Percentiles rank a stretch among this genome's conserved stretches.
Evolutionary conservation across 2,329 filamentous ascomycete species (phyloP).

Genomic region (Colletotrichum magnum): DNA sequence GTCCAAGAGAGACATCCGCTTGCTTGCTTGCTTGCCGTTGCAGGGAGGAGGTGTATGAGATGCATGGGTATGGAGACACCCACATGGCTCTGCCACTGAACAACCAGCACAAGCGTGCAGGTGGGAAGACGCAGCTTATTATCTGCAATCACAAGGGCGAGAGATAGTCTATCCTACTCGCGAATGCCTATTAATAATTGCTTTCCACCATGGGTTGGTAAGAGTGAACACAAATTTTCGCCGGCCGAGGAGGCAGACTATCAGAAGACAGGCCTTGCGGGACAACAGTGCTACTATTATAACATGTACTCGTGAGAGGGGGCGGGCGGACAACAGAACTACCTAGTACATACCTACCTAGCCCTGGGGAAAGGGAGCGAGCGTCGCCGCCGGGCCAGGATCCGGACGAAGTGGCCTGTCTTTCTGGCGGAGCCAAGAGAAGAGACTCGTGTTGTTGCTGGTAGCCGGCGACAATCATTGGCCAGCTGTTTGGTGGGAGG

Average conservation of each 20-base stretch:
- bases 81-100: slow-evolving; percentile 21
- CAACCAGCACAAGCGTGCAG: slow-evolving; percentile 27
- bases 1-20: slow-evolving; percentile 7
- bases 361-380: slow-evolving; percentile 17
- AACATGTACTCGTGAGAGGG: not conserved
- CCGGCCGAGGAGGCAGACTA: too few relatives aligned
- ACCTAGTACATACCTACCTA: too few relatives aligned
- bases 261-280: too few relatives aligned
- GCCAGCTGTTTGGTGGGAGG: slow-evolving; percentile 24
- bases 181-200: too few relatives aligned
- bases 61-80: not conserved
- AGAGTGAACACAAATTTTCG: too few relatives aligned
- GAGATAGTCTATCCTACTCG: too few relatives aligned
- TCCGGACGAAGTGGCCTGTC: slow-evolving; percentile 33
- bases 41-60: not conserved
- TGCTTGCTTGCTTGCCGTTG: slow-evolving; percentile 7
- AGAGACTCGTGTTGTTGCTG: slow-evolving; percentile 27
- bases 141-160: not conserved
- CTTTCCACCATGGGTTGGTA: too few relatives aligned
- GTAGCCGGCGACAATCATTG: slow-evolving; percentile 30
- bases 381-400: slow-evolving; percentile 29
- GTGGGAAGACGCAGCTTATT: slow-evolving; percentile 11
- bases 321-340: slow-evolving; percentile 4
- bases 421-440: slow-evolving; percentile 34
- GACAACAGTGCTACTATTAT: too few relatives aligned